phyloP scores from a whole-genome alignment of 2,329 filamentous ascomycete genomes.

The Parastagonospora nodorum region DNA sequence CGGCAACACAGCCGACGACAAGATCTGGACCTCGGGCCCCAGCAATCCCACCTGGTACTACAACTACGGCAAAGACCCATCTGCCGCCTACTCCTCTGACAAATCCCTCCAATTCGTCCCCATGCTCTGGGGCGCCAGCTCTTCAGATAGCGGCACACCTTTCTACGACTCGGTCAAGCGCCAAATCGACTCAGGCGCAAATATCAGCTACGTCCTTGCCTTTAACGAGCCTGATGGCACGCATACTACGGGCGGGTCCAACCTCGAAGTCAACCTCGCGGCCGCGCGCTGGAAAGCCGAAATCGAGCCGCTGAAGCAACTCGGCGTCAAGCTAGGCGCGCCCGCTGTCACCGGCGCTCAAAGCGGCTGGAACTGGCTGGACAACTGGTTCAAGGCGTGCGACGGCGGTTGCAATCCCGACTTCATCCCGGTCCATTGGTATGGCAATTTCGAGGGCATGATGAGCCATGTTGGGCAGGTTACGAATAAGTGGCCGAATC shows the following conservation, averaged over 20 bases:
- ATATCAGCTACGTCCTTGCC: conserved; percentile 70
- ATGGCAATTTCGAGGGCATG: conserved; percentile 70
- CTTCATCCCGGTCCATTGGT: conserved; percentile 60
- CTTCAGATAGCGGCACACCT: conserved; percentile 52
- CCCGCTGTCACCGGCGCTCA: conserved; percentile 70
- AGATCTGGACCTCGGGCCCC: conserved; percentile 65
- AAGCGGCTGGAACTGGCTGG: conserved; percentile 68
- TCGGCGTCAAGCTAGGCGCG: conserved; percentile 69
- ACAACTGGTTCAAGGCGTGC: conserved; percentile 67
- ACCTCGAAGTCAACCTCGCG: conserved; percentile 63
- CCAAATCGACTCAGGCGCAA: conserved; percentile 59
- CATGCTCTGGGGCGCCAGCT: conserved; percentile 73
- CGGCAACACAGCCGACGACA: conserved; percentile 64
- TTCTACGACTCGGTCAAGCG: conserved; percentile 66
- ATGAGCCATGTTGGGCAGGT: conserved; percentile 69
- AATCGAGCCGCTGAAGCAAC: conserved; percentile 69
- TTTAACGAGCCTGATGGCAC: conserved; percentile 80
- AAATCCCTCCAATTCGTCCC: conserved; percentile 73
- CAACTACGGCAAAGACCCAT: conserved; percentile 70
- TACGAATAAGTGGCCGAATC: conserved; percentile 54
- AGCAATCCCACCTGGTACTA: conserved; percentile 79
- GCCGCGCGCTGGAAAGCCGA: conserved; percentile 73
- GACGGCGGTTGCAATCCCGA: conserved; percentile 53
- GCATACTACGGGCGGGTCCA: conserved; percentile 63
- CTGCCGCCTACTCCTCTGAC: conserved; percentile 52